Evolutionary conservation across 2,329 filamentous ascomycete species (phyloP), one percentile per base, ranked within the genome.

Genomic region (Pyricularia pennisetigena): DNA sequence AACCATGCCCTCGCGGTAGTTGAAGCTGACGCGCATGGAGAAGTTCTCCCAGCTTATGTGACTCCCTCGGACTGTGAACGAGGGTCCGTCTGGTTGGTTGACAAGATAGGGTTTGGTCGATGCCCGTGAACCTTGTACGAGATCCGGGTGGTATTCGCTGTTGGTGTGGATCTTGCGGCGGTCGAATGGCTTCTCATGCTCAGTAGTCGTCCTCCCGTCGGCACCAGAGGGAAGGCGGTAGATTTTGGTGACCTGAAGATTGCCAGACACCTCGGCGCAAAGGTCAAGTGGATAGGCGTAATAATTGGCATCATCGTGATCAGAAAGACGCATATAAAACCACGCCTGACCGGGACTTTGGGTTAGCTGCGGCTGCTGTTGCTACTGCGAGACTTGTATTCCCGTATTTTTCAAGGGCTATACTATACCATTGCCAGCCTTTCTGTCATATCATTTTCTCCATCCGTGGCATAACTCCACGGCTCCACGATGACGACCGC

Each of bases 21-120:
- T 92, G 79, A 90, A 91, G 49, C 85, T 84, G 3, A 93, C 82
- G 12, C 89, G 81, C 78, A 93, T 88, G 1, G 84, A 81, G 89
- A 89, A 92, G 72, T 90, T 88, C 75, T 89, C 86, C 87, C 87
- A 89, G 68, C 82, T 77, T 5, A 87, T 72, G n/a, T 79, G 75
- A 65, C 80, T 80, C 72, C 84, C 78, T 69, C 79, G 79, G 10
- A 90, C 81, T 0, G 78, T 80, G 76, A 93, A 72, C 2, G 70
- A 71, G 8, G 70, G 65, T 9, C 71, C 71, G 59, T 71, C 35
- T 1, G 71, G 70, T 68, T 72, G 71, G 5, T 26, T 30, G 23
- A 71, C 68, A 16, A 67, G 83, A 70, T 88, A 79, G 1, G 85
- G 85, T 76, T 88, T 89, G 59, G 83, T 74, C 69, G 82, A 82